Evolutionary conservation across 805 yeast species (phyloP), one percentile per base, ranked within the genome.

Genomic region (Metschnikowia henanensis): DNA sequence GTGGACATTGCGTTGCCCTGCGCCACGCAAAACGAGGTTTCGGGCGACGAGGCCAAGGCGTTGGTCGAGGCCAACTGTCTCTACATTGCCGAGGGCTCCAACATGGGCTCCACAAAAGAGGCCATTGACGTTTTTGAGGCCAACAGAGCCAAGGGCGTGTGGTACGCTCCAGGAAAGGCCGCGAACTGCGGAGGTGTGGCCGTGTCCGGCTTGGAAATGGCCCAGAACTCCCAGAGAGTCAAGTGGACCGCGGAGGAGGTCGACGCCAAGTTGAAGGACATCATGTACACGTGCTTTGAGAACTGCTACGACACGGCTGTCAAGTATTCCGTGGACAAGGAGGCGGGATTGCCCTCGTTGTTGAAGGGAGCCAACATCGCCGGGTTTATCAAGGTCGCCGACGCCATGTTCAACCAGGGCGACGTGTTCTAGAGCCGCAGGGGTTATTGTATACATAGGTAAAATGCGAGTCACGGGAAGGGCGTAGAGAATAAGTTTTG

Each of bases 131-230:
- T 87, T 51, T 92, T 91, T 61, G 99, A 92, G 81, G 87, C 85
- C 60, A 81, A 78, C 69, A 82, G 92, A 77, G 30, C 70, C 53
- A 64, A 69, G 56, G 64, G 73, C 39, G 87, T 90, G 72, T 92
- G 99, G 99, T 92, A 91, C 75, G 98, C 96, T 62, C 97, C 97
- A 67, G 98, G 97, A 75, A 92, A 92, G 82, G 97, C 97, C 59
- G 92, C 97, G 63, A 92, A 92, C 83, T 86, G 95, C 76, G 99
- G 98, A 76, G 99, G 99, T 83, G 99, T 92, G 60, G 96, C 97
- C 47, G 97, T 91, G 46, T 89, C 97, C 47, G 98, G 97, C 65
- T 80, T 92, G 57, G 99, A 92, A 80, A 94, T 92, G 99, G 97
- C 98, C 55, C 99, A 92, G 79, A 94, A 92, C 87, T 88, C 97